phyloP scores from a whole-genome alignment of 768 basidiomycete species.

The Fomitopsis serialis region DNA sequence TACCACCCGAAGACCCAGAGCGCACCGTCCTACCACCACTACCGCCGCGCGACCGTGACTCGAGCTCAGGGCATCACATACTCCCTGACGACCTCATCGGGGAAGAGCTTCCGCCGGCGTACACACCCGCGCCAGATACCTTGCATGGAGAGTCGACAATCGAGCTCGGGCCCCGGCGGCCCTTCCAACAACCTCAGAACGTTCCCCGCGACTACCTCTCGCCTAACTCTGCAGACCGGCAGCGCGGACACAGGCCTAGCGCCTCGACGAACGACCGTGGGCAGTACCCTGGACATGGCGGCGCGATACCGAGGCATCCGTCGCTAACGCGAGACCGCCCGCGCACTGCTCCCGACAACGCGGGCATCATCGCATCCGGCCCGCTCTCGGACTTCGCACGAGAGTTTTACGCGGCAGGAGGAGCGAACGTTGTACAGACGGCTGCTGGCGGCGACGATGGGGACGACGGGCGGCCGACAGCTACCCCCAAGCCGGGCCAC shows the following conservation, averaged over 20 bases:
- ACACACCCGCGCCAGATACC: constrained; percentile 51
- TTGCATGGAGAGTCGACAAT: constrained; percentile 56
- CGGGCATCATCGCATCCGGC: constrained; percentile 6
- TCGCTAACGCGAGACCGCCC: constrained; percentile 1
- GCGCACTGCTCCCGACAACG: constrained; percentile 9
- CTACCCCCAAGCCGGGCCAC: constrained; percentile 56
- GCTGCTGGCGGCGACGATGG: constrained; percentile 13
- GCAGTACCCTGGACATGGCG: constrained; percentile 5
- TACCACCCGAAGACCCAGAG: background rate
- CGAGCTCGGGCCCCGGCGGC: constrained; percentile 55
- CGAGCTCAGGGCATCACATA: background rate
- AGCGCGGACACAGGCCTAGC: constrained; percentile 11
- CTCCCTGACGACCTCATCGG: constrained; percentile 21
- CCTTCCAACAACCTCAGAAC: constrained; percentile 46
- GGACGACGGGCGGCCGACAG: constrained; percentile 61
- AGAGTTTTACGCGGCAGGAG: constrained; percentile 55
- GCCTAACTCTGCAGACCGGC: constrained; percentile 3
- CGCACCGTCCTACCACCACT: background rate
- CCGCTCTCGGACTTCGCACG: constrained; percentile 51
- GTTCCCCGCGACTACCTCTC: constrained; percentile 7
- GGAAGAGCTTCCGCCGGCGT: constrained; percentile 68
- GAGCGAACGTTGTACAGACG: constrained; percentile 16
- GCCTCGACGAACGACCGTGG: constrained; percentile 4
- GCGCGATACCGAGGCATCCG: constrained; percentile 9
- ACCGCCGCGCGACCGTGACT: background rate